Evolutionary conservation across 768 basidiomycete species (phyloP).

Genomic region (Mycena alexandri): DNA sequence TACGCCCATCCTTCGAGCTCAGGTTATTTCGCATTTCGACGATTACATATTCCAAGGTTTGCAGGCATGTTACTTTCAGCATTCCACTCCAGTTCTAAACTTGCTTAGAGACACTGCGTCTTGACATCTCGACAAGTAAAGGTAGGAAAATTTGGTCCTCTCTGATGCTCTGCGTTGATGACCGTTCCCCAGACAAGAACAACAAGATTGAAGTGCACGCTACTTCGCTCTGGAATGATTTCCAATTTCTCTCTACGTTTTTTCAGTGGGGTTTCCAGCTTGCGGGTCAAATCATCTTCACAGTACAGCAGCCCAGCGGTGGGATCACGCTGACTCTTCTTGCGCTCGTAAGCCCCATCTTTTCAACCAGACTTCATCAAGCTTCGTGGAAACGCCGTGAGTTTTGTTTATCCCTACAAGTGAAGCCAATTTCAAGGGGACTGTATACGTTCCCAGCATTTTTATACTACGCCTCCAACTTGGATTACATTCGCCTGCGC

Average conservation of each 20-base stretch:
- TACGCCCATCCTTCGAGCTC: slow-evolving; percentile 1
- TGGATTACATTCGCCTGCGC: slow-evolving; percentile 6
- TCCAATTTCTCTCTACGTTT: not conserved
- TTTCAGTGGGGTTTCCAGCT: slow-evolving; percentile 9
- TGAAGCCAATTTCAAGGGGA: not conserved
- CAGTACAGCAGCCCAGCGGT: slow-evolving; percentile 7
- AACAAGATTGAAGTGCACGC: not conserved
- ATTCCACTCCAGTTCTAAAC: not conserved
- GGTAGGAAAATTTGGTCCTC: not conserved
- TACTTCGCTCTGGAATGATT: not conserved
- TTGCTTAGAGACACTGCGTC: slow-evolving; percentile 1
- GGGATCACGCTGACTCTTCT: slow-evolving; percentile 13
- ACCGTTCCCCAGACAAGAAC: slow-evolving; percentile 7
- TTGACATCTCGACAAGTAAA: slow-evolving; percentile 18
- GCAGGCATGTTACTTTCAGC: not conserved
- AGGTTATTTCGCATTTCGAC: slow-evolving; percentile 12
- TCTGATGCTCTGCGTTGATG: not conserved
- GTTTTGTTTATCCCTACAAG: not conserved
- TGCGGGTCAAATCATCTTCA: slow-evolving; percentile 14
- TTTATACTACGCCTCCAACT: slow-evolving; percentile 1
- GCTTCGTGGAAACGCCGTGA: slow-evolving; percentile 2
- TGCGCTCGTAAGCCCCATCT: slow-evolving; percentile 13
- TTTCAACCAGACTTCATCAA: not conserved
- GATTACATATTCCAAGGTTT: slow-evolving; percentile 19
- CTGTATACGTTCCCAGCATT: not conserved